Percentiles rank a stretch among this genome's conserved stretches.
These are phyloP conservation scores for Backusella morwellensis DNA, from an alignment of 192 early-diverging fungal genomes.

Conservation along the genomic window DNA sequence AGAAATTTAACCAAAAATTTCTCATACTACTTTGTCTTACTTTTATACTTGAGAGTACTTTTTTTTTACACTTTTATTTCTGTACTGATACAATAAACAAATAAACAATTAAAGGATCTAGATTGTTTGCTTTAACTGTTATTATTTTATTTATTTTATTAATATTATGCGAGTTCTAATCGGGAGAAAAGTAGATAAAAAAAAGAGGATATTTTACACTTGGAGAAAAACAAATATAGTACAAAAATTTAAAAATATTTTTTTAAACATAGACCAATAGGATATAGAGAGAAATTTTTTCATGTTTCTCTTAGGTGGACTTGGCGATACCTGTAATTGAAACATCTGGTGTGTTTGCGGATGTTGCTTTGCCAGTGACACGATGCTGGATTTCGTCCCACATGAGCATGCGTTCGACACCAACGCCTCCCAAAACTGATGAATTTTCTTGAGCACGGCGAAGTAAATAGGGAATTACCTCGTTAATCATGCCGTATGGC, in stretches of 20 bases:
- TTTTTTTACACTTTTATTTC: background rate
- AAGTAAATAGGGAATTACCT: constrained; percentile 91
- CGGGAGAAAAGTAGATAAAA: constrained; percentile 4
- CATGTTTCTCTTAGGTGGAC: background rate
- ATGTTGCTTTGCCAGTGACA: constrained; percentile 11
- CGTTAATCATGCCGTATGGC: constrained; percentile 88
- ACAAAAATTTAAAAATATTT: background rate
- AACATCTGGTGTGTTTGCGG: background rate
- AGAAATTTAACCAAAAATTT: background rate
- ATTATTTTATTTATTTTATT: constrained; percentile 1
- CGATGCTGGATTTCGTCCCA: constrained; percentile 59
- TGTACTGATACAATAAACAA: background rate
- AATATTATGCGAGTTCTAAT: constrained; percentile 4
- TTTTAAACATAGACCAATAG: background rate
- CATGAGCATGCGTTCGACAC: constrained; percentile 54
- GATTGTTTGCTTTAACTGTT: background rate
- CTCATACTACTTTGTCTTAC: background rate
- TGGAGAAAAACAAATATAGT: constrained; percentile 8
- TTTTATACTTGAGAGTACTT: background rate
- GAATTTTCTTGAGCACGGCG: constrained; percentile 95
- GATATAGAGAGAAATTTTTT: background rate
- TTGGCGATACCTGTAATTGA: background rate
- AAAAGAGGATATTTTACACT: background rate
- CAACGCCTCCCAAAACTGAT: constrained; percentile 66
- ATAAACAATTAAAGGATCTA: background rate